A percentile compares a stretch with the other conserved stretches of the same genome.
phyloP scores from a whole-genome alignment of 2,329 filamentous ascomycete genomes.

The Coleophoma cylindrospora region DNA sequence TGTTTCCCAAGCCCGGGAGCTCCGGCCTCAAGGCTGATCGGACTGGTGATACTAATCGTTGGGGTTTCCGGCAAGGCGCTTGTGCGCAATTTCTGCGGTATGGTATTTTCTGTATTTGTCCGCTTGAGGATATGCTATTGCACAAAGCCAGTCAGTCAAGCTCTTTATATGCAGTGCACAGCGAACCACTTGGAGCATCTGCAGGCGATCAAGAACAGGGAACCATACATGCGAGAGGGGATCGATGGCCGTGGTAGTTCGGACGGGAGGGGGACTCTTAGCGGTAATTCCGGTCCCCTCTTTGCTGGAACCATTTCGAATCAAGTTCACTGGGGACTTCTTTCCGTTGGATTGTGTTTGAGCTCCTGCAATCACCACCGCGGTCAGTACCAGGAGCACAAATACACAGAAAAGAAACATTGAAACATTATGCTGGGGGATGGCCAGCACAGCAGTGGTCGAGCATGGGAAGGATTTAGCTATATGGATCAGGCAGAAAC shows the following conservation, averaged over 20 bases:
- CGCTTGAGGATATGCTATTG: conserved; percentile 55
- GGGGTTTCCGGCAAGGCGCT: conserved; percentile 48
- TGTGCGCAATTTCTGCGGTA: conserved; percentile 44
- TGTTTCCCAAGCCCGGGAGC: conserved; percentile 26
- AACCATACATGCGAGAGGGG: conserved; percentile 60
- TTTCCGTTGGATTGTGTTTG: conserved; percentile 19
- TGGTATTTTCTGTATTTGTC: conserved; percentile 58
- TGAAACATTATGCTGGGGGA: conserved; percentile 7
- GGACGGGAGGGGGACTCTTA: conserved; percentile 6
- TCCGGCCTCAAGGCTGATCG: conserved; percentile 11
- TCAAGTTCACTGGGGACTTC: conserved; percentile 19
- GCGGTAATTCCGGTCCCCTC: conserved; percentile 15
- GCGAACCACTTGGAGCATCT: not conserved
- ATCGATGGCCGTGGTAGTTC: conserved; percentile 46
- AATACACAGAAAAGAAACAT: conserved; percentile 10
- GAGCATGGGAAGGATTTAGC: not conserved
- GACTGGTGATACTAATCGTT: conserved; percentile 28
- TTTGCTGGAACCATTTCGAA: conserved; percentile 19
- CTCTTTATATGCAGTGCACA: not conserved
- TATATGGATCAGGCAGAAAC: conserved; percentile 4
- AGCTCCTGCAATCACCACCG: conserved; percentile 9
- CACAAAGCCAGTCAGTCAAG: conserved; percentile 12
- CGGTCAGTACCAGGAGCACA: conserved; percentile 18
- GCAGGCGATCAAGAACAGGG: conserved; percentile 1
- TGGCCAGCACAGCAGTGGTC: not conserved